A percentile compares a stretch with the other conserved stretches of the same genome.
Conservation (phyloP, 495 filamentous ascomycete species). For the Trichoderma orchidacearum region DNA sequence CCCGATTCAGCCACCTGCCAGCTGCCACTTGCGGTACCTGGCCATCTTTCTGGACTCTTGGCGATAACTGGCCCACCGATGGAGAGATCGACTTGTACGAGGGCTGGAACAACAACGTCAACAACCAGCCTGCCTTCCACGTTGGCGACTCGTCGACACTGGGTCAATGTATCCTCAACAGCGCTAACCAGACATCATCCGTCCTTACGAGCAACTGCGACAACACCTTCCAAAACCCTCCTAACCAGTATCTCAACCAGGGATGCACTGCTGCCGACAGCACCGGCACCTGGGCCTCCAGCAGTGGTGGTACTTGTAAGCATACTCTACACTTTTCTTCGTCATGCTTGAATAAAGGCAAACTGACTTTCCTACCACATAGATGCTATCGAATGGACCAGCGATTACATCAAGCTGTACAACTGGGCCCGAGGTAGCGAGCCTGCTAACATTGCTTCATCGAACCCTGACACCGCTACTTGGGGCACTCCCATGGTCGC, state of each 20-base stretch:
- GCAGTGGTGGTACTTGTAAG: conserved; percentile 45
- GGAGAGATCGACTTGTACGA: conserved; percentile 91
- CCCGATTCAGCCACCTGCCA: conserved; percentile 63
- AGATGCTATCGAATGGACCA: conserved; percentile 61
- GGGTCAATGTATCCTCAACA: conserved; percentile 39
- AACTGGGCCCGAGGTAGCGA: conserved; percentile 48
- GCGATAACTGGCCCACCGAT: conserved; percentile 57
- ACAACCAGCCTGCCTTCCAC: conserved; percentile 62
- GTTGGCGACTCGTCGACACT: conserved; percentile 45
- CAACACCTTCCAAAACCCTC: conserved; percentile 13
- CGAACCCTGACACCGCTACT: conserved; percentile 42
- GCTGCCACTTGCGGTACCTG: conserved; percentile 44
- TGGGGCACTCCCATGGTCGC: conserved; percentile 58
- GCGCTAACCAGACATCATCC: conserved; percentile 29
- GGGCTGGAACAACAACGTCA: conserved; percentile 51
- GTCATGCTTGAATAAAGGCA: not conserved
- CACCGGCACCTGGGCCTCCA: conserved; percentile 51
- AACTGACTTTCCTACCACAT: not conserved
- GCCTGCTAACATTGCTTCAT: conserved; percentile 27
- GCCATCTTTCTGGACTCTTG: conserved; percentile 57
- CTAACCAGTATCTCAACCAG: conserved; percentile 13
- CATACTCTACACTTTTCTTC: not conserved
- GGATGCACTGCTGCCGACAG: conserved; percentile 22
- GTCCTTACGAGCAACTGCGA: conserved; percentile 43
- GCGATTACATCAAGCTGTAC: conserved; percentile 53